phyloP scores from a whole-genome alignment of 768 basidiomycete genomes.

The Boletus coccyginus region DNA sequence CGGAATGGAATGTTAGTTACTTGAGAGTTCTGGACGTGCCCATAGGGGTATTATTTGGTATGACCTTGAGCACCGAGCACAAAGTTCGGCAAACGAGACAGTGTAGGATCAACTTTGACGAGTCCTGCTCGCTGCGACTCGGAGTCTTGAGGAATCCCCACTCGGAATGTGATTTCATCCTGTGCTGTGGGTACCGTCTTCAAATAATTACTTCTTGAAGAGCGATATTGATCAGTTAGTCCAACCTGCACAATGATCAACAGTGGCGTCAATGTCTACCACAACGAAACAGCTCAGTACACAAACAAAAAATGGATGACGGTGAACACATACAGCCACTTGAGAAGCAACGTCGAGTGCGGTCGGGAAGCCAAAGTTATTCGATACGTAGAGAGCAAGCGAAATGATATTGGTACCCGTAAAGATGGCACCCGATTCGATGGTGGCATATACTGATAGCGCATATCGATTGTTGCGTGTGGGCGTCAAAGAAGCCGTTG shows the following conservation, averaged over 20 bases:
- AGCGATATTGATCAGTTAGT: neutral
- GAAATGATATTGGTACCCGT: neutral
- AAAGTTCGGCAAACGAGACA: too few species aligned
- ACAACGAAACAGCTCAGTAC: neutral
- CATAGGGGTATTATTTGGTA: too few species aligned
- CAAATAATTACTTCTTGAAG: neutral
- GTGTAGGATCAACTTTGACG: too few species aligned
- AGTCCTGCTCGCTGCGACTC: too few species aligned
- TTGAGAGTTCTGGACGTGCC: too few species aligned
- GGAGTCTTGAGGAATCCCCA: too few species aligned
- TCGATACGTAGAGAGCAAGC: neutral
- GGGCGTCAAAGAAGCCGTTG: neutral
- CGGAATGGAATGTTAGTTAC: too few species aligned
- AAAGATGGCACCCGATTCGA: neutral
- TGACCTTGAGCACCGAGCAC: too few species aligned
- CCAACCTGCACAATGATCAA: neutral
- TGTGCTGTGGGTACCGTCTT: neutral
- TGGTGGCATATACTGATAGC: neutral
- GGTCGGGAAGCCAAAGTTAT: neutral
- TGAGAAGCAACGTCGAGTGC: neutral
- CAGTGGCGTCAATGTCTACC: neutral
- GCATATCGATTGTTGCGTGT: neutral
- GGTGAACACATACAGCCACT: neutral
- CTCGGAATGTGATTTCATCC: neutral
- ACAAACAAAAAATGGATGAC: neutral